A percentile compares a stretch with the other conserved stretches of the same genome.
Conservation (phyloP, 78 protist species). For the Planoprotostelium fungivorum region DNA sequence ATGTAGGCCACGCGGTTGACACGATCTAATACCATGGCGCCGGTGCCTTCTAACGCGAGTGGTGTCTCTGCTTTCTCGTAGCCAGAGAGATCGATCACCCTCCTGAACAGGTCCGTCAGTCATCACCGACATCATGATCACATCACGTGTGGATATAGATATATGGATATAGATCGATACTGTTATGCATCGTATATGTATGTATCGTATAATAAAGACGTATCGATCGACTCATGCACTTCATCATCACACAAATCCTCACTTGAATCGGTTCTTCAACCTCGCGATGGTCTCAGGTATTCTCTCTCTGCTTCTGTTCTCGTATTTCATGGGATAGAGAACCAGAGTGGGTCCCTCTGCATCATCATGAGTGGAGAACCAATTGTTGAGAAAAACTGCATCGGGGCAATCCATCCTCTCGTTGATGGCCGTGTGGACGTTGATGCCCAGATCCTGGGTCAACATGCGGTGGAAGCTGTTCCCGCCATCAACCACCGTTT, state of each 20-base stretch:
- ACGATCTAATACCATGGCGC: slow-evolving; percentile 46
- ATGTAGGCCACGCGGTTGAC: slow-evolving; percentile 36
- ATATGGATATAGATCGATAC: no score
- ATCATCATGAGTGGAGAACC: slow-evolving; percentile 60
- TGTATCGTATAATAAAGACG: no score
- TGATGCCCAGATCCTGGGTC: slow-evolving; percentile 3
- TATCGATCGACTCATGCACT: no score
- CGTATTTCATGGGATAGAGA: slow-evolving; percentile 28
- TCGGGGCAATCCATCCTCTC: slow-evolving; percentile 44
- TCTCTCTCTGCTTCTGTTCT: slow-evolving; percentile 29
- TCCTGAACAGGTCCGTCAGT: neutral
- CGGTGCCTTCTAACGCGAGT: slow-evolving; percentile 39
- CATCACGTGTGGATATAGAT: no score
- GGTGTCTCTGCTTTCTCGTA: neutral
- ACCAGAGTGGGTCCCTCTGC: slow-evolving; percentile 25
- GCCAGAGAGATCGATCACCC: slow-evolving; percentile 8
- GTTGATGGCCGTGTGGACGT: slow-evolving; percentile 37
- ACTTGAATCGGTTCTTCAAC: neutral
- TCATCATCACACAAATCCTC: neutral
- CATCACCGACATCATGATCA: no score
- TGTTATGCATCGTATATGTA: no score
- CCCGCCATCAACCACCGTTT: neutral
- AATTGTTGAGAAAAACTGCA: slow-evolving; percentile 45
- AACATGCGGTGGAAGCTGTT: slow-evolving; percentile 19
- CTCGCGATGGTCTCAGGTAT: slow-evolving; percentile 30